These are phyloP conservation scores for Astrothelium macrocarpum DNA, from an alignment of 495 filamentous ascomycete species.

Conservation along the genomic window DNA sequence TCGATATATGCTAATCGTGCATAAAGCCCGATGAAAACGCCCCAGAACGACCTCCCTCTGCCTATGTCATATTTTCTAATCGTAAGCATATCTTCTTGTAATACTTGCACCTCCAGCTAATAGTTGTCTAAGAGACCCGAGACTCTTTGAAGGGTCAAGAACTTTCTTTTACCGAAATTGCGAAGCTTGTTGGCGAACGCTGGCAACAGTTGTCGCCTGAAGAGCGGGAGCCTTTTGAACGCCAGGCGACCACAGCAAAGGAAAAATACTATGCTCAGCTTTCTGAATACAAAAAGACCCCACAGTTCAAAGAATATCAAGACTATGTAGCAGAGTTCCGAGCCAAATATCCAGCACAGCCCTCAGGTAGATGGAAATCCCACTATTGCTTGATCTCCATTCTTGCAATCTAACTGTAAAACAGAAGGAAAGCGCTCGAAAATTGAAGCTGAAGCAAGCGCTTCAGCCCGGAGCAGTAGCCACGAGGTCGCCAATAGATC, in stretches of 20 bases:
- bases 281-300: constrained; percentile 64
- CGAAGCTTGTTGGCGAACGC: constrained; percentile 68
- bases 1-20: background rate
- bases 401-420: background rate
- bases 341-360: constrained; percentile 43
- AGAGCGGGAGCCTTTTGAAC: constrained; percentile 61
- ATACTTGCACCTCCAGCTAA: background rate
- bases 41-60: constrained; percentile 65
- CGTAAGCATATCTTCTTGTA: constrained; percentile 40
- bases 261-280: constrained; percentile 60
- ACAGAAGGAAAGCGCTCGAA: constrained; percentile 31
- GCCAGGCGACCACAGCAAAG: constrained; percentile 57
- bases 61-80: constrained; percentile 77
- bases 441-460: constrained; percentile 27
- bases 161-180: constrained; percentile 70
- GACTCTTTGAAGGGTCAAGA: constrained; percentile 64
- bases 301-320: constrained; percentile 47
- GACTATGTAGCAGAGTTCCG: constrained; percentile 67
- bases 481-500: constrained; percentile 7
- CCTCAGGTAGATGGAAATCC: constrained; percentile 23
- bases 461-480: constrained; percentile 16
- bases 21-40: constrained; percentile 62
- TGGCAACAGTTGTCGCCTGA: constrained; percentile 59
- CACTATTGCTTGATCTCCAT: background rate
- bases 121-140: constrained; percentile 47